Evolutionary conservation across 1,284 basidiomycete genomes (phyloP).

Genomic region (Agaricales sp.): DNA sequence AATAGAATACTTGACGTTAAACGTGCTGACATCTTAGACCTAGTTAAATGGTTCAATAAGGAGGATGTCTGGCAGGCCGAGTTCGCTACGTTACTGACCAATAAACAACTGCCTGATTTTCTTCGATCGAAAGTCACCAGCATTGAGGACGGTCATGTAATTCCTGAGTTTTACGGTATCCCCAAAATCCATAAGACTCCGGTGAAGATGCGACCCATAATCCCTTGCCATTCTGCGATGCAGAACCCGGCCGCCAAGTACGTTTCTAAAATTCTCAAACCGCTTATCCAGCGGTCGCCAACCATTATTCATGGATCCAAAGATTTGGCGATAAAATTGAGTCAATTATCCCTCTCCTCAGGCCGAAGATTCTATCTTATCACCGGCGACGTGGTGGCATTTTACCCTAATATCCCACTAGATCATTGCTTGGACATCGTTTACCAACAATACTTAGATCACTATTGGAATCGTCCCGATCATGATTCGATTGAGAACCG

Average conservation of each 20-base stretch:
- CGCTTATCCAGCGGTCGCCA: too few relatives aligned
- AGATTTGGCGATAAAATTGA: too few relatives aligned
- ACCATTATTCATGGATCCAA: too few relatives aligned
- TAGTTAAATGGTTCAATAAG: too few relatives aligned
- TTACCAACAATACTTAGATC: conserved; percentile 3
- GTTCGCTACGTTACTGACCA: neutral
- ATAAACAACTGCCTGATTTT: conserved; percentile 9
- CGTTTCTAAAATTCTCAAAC: too few relatives aligned
- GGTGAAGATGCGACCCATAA: too few relatives aligned
- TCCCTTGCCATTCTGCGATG: too few relatives aligned
- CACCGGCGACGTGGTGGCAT: conserved; percentile 23
- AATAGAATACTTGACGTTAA: too few relatives aligned
- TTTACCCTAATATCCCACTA: conserved; percentile 20
- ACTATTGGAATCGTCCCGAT: neutral
- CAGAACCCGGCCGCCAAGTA: too few relatives aligned
- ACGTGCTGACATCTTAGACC: conserved; percentile 4
- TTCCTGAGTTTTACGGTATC: conserved; percentile 22
- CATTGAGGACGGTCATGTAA: conserved; percentile 3
- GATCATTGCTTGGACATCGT: conserved; percentile 12
- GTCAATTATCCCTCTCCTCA: too few relatives aligned
- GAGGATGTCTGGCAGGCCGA: too few relatives aligned
- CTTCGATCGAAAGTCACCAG: conserved; percentile 9
- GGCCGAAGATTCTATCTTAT: conserved; percentile 12
- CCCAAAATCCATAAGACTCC: conserved; percentile 27
- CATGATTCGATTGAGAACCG: conserved; percentile 1